Evolutionary conservation across 306 rosid species (phyloP), one percentile per base, ranked within the genome.

Genomic region (Pachyrhizus erosus): DNA sequence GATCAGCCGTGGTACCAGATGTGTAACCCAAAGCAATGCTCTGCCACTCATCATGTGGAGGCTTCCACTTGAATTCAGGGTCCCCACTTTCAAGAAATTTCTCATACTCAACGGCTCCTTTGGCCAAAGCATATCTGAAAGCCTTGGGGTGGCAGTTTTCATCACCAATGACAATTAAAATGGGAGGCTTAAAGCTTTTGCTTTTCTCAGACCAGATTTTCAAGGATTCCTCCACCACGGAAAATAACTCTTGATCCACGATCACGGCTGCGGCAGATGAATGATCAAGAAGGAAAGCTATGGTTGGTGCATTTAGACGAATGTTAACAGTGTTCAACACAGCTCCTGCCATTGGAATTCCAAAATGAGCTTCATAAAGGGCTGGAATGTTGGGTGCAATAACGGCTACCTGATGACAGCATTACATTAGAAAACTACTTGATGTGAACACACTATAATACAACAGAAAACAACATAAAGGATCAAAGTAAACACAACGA

Each of bases 31-130:
- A 75, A 71, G 93, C 40, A 77, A 94, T 91, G 87, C 98, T 94
- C 84, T 91, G 97, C 94, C 98, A 94, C 91, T 94, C 98, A 76
- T 94, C 97, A 80, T 86, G 84, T 4, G 98, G 98, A 31, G 91
- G 91, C 73, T 87, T 85, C 97, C 98, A 94, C 67, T 82, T 84
- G 80, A 70, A 94, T 24, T 89, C 97, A 43, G 93, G 90, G 70
- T 94, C 90, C 29, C 98, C 98, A 33, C 57, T 58, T 81, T 87
- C 89, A 70, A 94, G 82, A 67, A 91, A 89, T 18, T 64, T 83
- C 85, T 94, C 80, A 4, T 75, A 75, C 12, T 75, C 80, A 57
- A 75, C 15, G 17, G 55, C 70, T 57, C 80, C 80, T 57, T 60
- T 75, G 11, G 26, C 37, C 39, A 57, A 5, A 75, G 70, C 68